Conservation (phyloP, 257 asterid species). For the Primulina eburnea region DNA sequence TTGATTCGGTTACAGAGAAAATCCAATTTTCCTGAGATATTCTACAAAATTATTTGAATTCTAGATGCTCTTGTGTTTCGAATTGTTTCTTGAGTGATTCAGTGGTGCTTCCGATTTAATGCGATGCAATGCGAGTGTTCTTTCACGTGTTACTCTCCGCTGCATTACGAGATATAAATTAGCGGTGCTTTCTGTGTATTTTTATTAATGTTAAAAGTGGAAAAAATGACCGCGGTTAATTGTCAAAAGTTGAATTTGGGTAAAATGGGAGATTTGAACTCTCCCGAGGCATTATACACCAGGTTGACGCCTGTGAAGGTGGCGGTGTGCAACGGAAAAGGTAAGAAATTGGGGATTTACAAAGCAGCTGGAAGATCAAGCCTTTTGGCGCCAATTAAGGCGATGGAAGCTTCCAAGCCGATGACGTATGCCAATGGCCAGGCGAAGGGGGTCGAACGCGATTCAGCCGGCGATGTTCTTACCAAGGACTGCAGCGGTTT, state of each 20-base stretch:
- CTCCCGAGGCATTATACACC: conserved; percentile 24
- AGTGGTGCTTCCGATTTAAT: neutral
- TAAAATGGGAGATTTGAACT: conserved; percentile 25
- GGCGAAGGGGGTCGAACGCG: conserved; percentile 30
- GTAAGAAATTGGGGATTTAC: conserved; percentile 26
- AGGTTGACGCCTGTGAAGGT: conserved; percentile 34
- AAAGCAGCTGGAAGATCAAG: conserved; percentile 40
- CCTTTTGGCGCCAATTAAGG: conserved; percentile 52
- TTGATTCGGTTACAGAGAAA: neutral
- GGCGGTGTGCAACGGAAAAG: conserved; percentile 23
- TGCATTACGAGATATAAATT: neutral
- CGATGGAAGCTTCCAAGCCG: conserved; percentile 57
- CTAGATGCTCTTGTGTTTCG: neutral
- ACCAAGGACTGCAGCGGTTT: conserved; percentile 30
- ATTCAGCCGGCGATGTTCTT: conserved; percentile 27
- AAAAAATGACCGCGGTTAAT: conserved; percentile 47
- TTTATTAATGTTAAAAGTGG: neutral
- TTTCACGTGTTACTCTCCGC: neutral
- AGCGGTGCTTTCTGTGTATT: neutral
- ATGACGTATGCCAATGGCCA: conserved; percentile 38
- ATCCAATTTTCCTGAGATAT: neutral
- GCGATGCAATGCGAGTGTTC: neutral
- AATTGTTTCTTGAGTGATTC: neutral
- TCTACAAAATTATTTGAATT: neutral
- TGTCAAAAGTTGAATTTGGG: conserved; percentile 28